Base-by-base conservation (phyloP, 2,329 filamentous ascomycete genomes). In the Dothistroma pini region DNA sequence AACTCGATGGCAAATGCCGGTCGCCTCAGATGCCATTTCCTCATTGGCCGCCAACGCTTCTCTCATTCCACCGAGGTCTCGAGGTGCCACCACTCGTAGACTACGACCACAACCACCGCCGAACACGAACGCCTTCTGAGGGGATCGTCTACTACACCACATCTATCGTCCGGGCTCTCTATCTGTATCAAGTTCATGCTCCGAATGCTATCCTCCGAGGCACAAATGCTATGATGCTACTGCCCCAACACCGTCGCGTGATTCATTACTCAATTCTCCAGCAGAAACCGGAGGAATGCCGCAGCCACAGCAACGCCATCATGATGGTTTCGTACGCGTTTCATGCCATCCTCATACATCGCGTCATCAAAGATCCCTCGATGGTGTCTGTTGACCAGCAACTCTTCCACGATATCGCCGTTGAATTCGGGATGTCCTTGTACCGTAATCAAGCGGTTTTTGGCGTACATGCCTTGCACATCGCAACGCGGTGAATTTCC, bases 351-450 rank as follows among this genome's bases (percentile, higher is more conserved):
- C 59, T 85, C 76, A 67, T 85, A 93, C 62, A 88, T 75, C 19
- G 85, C 85, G 59, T 93, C 86, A 58, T 81, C 77, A 65, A 96
- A 89, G 22, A 95, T 80, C 0, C 90, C 90, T 53, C 78, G 79
- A 31, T 80, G 78, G 70, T 89, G 84, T 59, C 92, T 82, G 62
- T 82, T 77, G 62, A 83, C 80, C 58, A 93, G 75, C 41, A 96
- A 76, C 73, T 91, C 87, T 19, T 77, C 79, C 68, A 92, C 84
- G 66, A 96, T 92, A 16, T 86, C 82, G 61, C 82, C 80, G 4
- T 82, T 89, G 73, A 93, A 95, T 75, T 96, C 92, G 0, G 91
- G 92, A 74, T 96, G 91, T 6, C 91, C 91, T 78, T 96, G 91
- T 1, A 96, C 84, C 0, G 90, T 87, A 63, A 96, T 87, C 62